Conservation (phyloP, 1,284 basidiomycete species). For the Marasmius sp. region DNA sequence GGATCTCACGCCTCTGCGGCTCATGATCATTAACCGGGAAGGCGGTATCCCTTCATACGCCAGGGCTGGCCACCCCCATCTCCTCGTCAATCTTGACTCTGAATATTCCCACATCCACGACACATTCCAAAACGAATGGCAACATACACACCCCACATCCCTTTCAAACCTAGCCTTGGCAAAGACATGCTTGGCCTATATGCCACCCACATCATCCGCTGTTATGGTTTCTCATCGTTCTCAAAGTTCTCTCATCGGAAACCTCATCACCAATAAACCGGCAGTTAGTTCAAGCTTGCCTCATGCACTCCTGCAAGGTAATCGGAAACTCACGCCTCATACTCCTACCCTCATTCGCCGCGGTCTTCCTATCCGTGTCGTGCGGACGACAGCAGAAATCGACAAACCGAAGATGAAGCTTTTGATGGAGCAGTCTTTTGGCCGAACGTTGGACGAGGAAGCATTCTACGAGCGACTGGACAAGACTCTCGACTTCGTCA, state of each 20-base stretch:
- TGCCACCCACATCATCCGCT: conserved; percentile 92
- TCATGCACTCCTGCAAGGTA: conserved; percentile 85
- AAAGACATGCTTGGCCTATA: conserved; percentile 85
- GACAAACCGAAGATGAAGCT: conserved; percentile 77
- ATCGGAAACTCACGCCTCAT: conserved; percentile 82
- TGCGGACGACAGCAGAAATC: conserved; percentile 65
- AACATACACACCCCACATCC: conserved; percentile 79
- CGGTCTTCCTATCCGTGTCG: conserved; percentile 84
- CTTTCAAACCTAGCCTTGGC: conserved; percentile 89
- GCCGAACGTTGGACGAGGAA: conserved; percentile 69
- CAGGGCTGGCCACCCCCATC: conserved; percentile 90
- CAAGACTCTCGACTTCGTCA: conserved; percentile 84
- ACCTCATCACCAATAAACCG: conserved; percentile 98
- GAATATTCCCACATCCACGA: conserved; percentile 87
- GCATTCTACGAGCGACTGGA: conserved; percentile 83
- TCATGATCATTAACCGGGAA: conserved; percentile 98
- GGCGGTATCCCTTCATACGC: conserved; percentile 98
- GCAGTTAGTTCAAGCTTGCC: conserved; percentile 94
- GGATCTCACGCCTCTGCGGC: conserved; percentile 86
- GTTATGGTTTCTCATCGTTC: conserved; percentile 98
- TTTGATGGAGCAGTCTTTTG: conserved; percentile 88
- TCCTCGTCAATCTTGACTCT: conserved; percentile 91
- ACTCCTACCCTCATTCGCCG: conserved; percentile 93
- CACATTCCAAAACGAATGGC: conserved; percentile 84
- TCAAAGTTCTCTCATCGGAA: conserved; percentile 92